Evolutionary conservation across 352 stramenopile species (phyloP).

Genomic region (Globisporangium carolinianum): DNA sequence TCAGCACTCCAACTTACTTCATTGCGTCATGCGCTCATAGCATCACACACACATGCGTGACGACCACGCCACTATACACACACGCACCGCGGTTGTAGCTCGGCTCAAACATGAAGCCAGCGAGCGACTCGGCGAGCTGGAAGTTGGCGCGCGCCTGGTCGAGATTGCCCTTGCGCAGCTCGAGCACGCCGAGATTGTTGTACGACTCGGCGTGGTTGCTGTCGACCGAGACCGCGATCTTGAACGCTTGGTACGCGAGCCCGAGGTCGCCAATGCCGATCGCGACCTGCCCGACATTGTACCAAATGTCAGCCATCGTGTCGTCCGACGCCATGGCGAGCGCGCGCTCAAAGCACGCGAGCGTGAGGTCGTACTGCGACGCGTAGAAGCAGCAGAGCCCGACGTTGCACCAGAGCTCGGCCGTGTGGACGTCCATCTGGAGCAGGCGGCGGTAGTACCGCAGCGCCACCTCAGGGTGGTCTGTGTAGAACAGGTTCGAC

Average conservation of each 20-base stretch:
- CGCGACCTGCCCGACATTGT: constrained; percentile 91
- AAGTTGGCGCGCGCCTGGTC: constrained; percentile 85
- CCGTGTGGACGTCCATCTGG: constrained; percentile 88
- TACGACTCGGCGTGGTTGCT: constrained; percentile 88
- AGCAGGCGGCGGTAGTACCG: constrained; percentile 91
- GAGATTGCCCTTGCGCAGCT: constrained; percentile 85
- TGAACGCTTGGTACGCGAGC: constrained; percentile 92
- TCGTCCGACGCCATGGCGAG: constrained; percentile 86
- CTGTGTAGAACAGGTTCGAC: constrained; percentile 92
- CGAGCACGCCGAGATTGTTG: constrained; percentile 89
- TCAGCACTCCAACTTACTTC: background rate
- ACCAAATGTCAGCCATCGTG: constrained; percentile 91
- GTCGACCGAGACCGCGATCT: constrained; percentile 89
- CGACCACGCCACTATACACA: background rate
- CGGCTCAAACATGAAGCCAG: constrained; percentile 88
- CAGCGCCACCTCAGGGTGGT: constrained; percentile 88
- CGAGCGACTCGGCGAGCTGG: constrained; percentile 64
- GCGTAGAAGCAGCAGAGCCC: constrained; percentile 93
- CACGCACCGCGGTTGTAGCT: constrained; percentile 84
- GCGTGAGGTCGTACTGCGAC: constrained; percentile 91
- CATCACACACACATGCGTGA: constrained; percentile 2
- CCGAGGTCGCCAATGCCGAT: constrained; percentile 91
- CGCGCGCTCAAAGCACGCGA: constrained; percentile 91
- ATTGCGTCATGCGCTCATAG: background rate
- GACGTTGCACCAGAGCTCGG: constrained; percentile 94